Evolutionary conservation across 1,139 yeast species (phyloP), one percentile per base, ranked within the genome.

Genomic region (Pichia inconspicua): DNA sequence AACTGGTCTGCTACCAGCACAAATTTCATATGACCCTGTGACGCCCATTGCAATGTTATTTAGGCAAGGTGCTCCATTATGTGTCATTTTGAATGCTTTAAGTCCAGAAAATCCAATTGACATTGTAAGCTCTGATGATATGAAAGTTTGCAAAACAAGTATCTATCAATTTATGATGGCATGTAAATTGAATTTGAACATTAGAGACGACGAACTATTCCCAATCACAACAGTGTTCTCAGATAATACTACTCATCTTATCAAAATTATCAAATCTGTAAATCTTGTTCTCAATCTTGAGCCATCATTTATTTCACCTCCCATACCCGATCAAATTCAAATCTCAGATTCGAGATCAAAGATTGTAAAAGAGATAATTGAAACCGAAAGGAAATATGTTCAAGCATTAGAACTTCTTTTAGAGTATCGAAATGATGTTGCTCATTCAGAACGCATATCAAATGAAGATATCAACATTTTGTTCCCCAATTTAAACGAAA

Each of bases 31-130:
- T 58, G 99, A 92, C 62, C 97, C 98, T 2, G 97, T 87, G 2
- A 88, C 97, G 1, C 90, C 88, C 55, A 66, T 92, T 45, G 87
- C 96, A 81, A 83, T 87, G 58, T 71, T 92, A 43, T 83, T 92
- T 60, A 94, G 92, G 58, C 89, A 86, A 59, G 98, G 98, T 8
- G 84, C 95, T 2, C 95, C 97, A 7, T 73, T 92, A 44, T 90
- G 98, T 65, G 77, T 87, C 43, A 70, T 92, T 9, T 87, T 84
- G 71, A 90, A 92, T 66, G 66, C 73, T 30, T 68, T 83, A 32
- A 67, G 67, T 39, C 69, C 80, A 53, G 65, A 67, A 57, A 59
- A 73, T 65, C 53, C 66, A 46, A 62, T 71, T 46, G 73, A 77
- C 10, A 74, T 82, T 37, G 75, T 82, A 10, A 77, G 82, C 17